Conservation (phyloP, 352 stramenopile species). For the Globisporangium sylvaticum region DNA sequence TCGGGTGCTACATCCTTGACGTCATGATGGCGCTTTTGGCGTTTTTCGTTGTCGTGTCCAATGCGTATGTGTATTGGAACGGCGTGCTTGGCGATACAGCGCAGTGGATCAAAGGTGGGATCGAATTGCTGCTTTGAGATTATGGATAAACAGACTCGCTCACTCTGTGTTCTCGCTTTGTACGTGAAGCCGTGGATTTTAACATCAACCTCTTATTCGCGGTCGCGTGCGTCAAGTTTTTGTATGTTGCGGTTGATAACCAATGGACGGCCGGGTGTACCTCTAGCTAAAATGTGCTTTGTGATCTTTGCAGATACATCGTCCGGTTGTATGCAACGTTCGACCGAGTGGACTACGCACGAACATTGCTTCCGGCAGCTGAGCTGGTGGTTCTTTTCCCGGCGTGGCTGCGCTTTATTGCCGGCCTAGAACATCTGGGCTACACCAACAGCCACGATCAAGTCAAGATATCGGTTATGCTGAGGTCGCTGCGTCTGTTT, state of each 20-base stretch:
- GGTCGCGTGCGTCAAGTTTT: conserved; percentile 38
- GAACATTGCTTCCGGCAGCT: conserved; percentile 41
- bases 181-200: conserved; percentile 42
- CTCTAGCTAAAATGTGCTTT: not conserved
- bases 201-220: conserved; percentile 65
- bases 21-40: conserved; percentile 47
- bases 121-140: not conserved
- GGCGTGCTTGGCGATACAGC: conserved; percentile 23
- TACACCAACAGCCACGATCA: conserved; percentile 8
- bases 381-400: conserved; percentile 63
- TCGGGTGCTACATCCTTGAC: conserved; percentile 37
- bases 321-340: conserved; percentile 58
- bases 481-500: conserved; percentile 61
- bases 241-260: not conserved
- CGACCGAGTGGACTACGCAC: conserved; percentile 57
- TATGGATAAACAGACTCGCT: not conserved
- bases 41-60: conserved; percentile 60
- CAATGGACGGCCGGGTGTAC: not conserved
- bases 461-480: conserved; percentile 27
- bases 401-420: conserved; percentile 34
- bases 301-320: conserved; percentile 27
- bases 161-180: not conserved
- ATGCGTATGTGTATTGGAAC: conserved; percentile 63
- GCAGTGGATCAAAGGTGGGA: conserved; percentile 48
- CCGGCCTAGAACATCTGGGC: not conserved